Conservation (phyloP, 768 basidiomycete genomes). For the Russula brevipes region DNA sequence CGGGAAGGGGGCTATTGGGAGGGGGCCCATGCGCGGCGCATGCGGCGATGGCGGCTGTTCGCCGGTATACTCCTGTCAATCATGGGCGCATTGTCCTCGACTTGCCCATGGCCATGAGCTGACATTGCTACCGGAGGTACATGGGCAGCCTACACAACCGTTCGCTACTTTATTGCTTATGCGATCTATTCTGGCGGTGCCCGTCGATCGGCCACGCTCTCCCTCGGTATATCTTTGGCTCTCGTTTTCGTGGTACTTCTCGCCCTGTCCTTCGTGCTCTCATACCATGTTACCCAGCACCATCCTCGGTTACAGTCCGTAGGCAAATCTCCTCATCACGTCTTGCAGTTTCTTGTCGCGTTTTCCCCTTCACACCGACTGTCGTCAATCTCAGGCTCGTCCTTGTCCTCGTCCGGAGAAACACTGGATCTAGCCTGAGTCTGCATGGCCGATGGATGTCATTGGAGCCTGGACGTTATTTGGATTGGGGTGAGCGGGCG, state of each 20-base stretch:
- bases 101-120: slow-evolving; percentile 1
- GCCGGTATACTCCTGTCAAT: slow-evolving; percentile 32
- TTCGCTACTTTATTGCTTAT: slow-evolving; percentile 64
- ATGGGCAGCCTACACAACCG: slow-evolving; percentile 58
- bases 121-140: slow-evolving; percentile 35
- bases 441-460: slow-evolving; percentile 54
- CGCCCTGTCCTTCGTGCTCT: slow-evolving; percentile 34
- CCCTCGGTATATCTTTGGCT: slow-evolving; percentile 45
- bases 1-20: slow-evolving; percentile 34
- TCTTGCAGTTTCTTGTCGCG: slow-evolving; percentile 36
- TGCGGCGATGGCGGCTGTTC: slow-evolving; percentile 34
- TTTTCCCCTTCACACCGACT: slow-evolving; percentile 49
- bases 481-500: slow-evolving; percentile 46
- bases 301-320: slow-evolving; percentile 32
- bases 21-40: slow-evolving; percentile 29
- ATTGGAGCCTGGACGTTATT: slow-evolving; percentile 59
- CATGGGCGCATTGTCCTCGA: slow-evolving; percentile 33
- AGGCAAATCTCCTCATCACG: slow-evolving; percentile 36
- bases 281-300: slow-evolving; percentile 33
- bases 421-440: slow-evolving; percentile 36
- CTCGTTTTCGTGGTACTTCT: slow-evolving; percentile 25
- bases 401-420: slow-evolving; percentile 44
- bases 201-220: slow-evolving; percentile 43
- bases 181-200: slow-evolving; percentile 36
- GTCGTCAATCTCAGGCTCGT: slow-evolving; percentile 49